Base-by-base conservation (phyloP, 2,329 filamentous ascomycete genomes). In the Sclerotinia sclerotiorum region DNA sequence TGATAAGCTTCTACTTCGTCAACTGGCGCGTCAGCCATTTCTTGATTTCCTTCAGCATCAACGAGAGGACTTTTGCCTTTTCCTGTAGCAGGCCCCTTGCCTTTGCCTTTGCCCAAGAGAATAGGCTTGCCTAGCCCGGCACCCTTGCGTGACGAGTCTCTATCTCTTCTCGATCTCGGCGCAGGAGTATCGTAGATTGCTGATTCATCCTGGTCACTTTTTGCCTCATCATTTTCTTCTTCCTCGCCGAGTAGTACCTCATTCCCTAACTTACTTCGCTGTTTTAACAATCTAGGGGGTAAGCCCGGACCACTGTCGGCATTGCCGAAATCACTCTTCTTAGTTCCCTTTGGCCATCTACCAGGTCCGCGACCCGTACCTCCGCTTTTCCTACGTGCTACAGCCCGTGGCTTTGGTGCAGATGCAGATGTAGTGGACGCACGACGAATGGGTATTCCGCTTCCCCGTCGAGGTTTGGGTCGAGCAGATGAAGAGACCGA, bases 291-390 rank as follows among this genome's bases (percentile, higher is more conserved):
- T 57, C 81, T 82, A 3, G 87, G 87, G 0, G 87, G 87, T 24
- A 89, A 78, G 2, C 87, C 87, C 2, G 87, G 87, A 1, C 87
- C 87, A 73, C 87, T 89, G 46, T 86, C 85, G 0, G 87, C 87
- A 70, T 89, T 89, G 0, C 87, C 87, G 68, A 90, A 90, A 74
- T 90, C 87, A 51, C 85, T 85, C 76, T 90, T 90, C 78, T 88
- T 90, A 0, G 87, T 89, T 6, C 87, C 87, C 75, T 89, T 90
- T 0, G 87, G 87, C 86, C 87, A 90, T 54, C 87, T 82, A 0
- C 87, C 87, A 1, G 87, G 87, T 0, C 87, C 87, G 64, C 87
- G 83, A 2, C 87, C 87, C 0, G 87, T 90, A 5, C 87, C 87
- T 2, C 87, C 87, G 6, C 83, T 81, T 77, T 86, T 88, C 56